These are phyloP conservation scores for Prunus davidiana DNA, from an alignment of 306 rosid genomes.

Conservation along the genomic window DNA sequence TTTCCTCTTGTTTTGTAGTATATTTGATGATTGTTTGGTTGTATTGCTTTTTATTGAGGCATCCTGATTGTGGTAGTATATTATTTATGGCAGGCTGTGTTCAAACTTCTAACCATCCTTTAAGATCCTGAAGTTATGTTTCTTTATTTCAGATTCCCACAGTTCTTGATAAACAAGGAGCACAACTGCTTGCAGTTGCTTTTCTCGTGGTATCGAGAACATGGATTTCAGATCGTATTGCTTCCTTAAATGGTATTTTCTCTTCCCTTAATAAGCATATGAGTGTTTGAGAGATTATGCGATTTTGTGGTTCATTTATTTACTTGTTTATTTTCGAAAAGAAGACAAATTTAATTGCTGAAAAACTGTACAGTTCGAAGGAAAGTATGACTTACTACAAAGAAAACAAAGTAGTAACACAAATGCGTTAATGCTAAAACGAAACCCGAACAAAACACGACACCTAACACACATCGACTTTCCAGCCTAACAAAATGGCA, in stretches of 20 bases:
- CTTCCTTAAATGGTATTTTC: constrained; percentile 70
- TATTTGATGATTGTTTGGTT: neutral
- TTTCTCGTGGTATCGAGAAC: constrained; percentile 91
- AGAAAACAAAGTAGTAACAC: neutral
- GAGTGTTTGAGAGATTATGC: constrained; percentile 6
- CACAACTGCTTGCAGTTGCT: constrained; percentile 87
- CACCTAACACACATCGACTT: neutral
- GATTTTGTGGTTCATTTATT: constrained; percentile 1
- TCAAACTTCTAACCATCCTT: neutral
- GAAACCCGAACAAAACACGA: neutral
- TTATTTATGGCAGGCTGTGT: neutral
- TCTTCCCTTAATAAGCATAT: constrained; percentile 9
- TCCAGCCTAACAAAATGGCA: neutral
- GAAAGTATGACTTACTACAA: neutral
- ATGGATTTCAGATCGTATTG: constrained; percentile 95
- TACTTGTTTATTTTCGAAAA: neutral
- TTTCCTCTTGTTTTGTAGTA: neutral
- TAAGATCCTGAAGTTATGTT: neutral
- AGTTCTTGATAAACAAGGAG: constrained; percentile 90
- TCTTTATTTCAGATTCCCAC: constrained; percentile 67
- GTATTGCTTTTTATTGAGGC: neutral
- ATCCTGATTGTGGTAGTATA: neutral
- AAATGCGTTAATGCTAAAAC: neutral
- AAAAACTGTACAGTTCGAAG: neutral
- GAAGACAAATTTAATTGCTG: neutral